Percentiles rank a stretch among this genome's conserved stretches.
phyloP scores from a whole-genome alignment of 495 filamentous ascomycete species.

The Aspergillus carlsbadensis region DNA sequence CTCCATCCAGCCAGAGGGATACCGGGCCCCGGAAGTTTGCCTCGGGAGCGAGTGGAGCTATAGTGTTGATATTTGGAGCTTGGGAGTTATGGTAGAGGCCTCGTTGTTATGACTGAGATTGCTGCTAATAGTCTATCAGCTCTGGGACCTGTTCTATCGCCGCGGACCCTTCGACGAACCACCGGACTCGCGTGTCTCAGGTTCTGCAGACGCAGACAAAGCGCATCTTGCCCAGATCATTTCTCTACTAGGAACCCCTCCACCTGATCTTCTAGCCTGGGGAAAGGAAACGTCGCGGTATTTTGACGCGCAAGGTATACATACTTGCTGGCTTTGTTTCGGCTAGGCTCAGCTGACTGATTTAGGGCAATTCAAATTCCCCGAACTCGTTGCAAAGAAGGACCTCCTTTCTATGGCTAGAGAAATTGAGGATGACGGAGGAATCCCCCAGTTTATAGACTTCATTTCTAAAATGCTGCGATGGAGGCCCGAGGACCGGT shows the following conservation, averaged over 20 bases:
- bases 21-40: slow-evolving; percentile 39
- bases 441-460: slow-evolving; percentile 12
- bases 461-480: slow-evolving; percentile 14
- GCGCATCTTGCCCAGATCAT: slow-evolving; percentile 31
- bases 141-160: slow-evolving; percentile 30
- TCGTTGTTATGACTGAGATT: slow-evolving; percentile 11
- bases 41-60: slow-evolving; percentile 36
- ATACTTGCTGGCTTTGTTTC: slow-evolving; percentile 5
- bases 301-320: slow-evolving; percentile 24
- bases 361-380: slow-evolving; percentile 22
- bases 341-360: slow-evolving; percentile 15
- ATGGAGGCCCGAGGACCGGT: slow-evolving; percentile 18
- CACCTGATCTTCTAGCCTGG: slow-evolving; percentile 22
- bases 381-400: slow-evolving; percentile 17
- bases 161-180: slow-evolving; percentile 24
- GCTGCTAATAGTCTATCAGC: slow-evolving; percentile 18
- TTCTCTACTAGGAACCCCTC: slow-evolving; percentile 27
- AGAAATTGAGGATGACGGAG: slow-evolving; percentile 14
- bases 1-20: slow-evolving; percentile 35
- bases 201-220: slow-evolving; percentile 20
- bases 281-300: slow-evolving; percentile 22
- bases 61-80: slow-evolving; percentile 38
- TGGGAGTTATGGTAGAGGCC: slow-evolving; percentile 18
- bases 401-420: slow-evolving; percentile 15
- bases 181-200: slow-evolving; percentile 14